phyloP scores from a whole-genome alignment of 495 filamentous ascomycete species.

The Penicillium taxi region DNA sequence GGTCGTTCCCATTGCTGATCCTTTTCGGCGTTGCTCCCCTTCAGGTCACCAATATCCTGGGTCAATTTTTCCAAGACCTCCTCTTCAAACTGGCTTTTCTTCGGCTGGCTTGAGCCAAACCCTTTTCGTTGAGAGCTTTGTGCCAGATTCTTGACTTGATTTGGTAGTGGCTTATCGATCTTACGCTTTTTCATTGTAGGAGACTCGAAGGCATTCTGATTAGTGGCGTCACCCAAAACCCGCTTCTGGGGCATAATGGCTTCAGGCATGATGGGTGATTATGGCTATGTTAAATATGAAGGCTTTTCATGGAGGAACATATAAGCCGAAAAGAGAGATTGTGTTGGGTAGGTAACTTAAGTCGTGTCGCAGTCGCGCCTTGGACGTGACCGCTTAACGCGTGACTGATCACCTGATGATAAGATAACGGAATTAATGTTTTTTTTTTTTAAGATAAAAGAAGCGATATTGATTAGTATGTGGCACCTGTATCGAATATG shows the following conservation, averaged over 20 bases:
- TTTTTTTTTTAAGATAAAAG: too few relatives aligned
- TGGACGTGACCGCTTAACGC: constrained; percentile 25
- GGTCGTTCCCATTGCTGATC: constrained; percentile 93
- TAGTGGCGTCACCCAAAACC: constrained; percentile 51
- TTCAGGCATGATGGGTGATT: constrained; percentile 41
- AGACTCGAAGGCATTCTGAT: constrained; percentile 39
- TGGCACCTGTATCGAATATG: too few relatives aligned
- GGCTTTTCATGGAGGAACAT: too few relatives aligned
- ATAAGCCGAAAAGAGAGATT: constrained; percentile 6
- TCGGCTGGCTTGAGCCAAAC: constrained; percentile 65
- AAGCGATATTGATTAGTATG: too few relatives aligned
- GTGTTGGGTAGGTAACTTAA: constrained; percentile 12
- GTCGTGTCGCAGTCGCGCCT: constrained; percentile 18
- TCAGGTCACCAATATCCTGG: constrained; percentile 80
- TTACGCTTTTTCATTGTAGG: constrained; percentile 68
- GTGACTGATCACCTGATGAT: constrained; percentile 21
- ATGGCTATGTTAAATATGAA: constrained; percentile 14
- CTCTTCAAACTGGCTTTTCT: constrained; percentile 84
- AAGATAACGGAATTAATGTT: too few relatives aligned
- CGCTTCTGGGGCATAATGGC: constrained; percentile 49
- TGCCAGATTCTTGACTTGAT: constrained; percentile 50
- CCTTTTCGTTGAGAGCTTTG: constrained; percentile 49
- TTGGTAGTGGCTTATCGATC: constrained; percentile 50
- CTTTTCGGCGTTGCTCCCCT: constrained; percentile 76
- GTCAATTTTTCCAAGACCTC: constrained; percentile 91